Percentiles rank a stretch among this genome's conserved stretches.
Evolutionary conservation across 208 protist species (phyloP).

Genomic region (Trypanosoma caninum): DNA sequence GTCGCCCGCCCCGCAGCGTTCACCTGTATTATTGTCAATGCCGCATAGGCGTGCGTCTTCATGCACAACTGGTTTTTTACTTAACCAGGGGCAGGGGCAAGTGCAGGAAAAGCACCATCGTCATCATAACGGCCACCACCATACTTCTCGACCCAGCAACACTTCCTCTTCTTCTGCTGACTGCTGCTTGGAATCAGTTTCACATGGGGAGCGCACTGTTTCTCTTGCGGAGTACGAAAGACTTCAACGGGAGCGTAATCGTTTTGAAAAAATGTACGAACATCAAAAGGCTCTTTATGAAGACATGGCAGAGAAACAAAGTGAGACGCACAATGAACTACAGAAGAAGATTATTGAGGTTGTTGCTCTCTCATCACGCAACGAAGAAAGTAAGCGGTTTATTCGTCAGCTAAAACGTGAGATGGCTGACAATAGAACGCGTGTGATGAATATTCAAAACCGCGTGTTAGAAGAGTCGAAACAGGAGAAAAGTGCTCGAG

Average conservation of each 20-base stretch:
- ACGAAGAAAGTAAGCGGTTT: conserved; percentile 87
- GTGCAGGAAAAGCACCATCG: no score
- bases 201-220: conserved; percentile 20
- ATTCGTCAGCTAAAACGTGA: conserved; percentile 89
- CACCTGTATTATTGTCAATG: conserved; percentile 20
- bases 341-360: conserved; percentile 89
- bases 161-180: neutral
- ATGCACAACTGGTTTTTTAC: neutral
- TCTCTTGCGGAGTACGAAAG: conserved; percentile 49
- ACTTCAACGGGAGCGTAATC: conserved; percentile 70
- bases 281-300: conserved; percentile 84
- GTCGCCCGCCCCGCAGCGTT: conserved; percentile 47
- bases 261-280: conserved; percentile 87
- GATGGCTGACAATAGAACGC: conserved; percentile 71
- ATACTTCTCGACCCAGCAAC: neutral
- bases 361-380: conserved; percentile 79
- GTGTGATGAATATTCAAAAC: conserved; percentile 86
- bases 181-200: neutral
- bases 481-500: conserved; percentile 40
- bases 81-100: conserved; percentile 16
- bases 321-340: conserved; percentile 60
- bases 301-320: conserved; percentile 74
- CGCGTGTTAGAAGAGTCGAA: conserved; percentile 55
- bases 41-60: conserved; percentile 7
- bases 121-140: conserved; percentile 9